A percentile compares a stretch with the other conserved stretches of the same genome.
These are phyloP conservation scores for Penicillium odoratum DNA, from an alignment of 495 filamentous ascomycete species.

Conservation along the genomic window DNA sequence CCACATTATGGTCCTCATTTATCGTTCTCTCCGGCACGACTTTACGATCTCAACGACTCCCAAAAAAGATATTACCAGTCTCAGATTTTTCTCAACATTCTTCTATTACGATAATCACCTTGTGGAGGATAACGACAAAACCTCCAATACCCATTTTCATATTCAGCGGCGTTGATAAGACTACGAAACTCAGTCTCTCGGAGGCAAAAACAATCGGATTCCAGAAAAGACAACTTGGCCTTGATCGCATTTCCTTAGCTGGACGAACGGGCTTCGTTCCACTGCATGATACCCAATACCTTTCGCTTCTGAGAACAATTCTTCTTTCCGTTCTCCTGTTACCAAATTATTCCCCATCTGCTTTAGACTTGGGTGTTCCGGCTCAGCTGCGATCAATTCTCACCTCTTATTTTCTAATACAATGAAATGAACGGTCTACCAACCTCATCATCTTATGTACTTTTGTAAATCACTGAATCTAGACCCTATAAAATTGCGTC, in stretches of 20 bases:
- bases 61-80: conserved; percentile 17
- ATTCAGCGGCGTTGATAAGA: conserved; percentile 13
- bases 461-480: neutral
- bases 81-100: conserved; percentile 6
- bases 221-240: conserved; percentile 9
- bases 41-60: conserved; percentile 25
- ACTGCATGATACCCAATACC: conserved; percentile 25
- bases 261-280: conserved; percentile 19
- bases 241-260: conserved; percentile 13
- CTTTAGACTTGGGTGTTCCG: neutral
- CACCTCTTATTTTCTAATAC: conserved; percentile 5
- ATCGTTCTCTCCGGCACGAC: conserved; percentile 20
- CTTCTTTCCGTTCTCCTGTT: conserved; percentile 3
- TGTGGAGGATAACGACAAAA: conserved; percentile 7
- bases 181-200: neutral
- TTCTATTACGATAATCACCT: conserved; percentile 18
- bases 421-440: neutral
- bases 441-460: neutral
- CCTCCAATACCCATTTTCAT: neutral
- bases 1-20: conserved; percentile 1
- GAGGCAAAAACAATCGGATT: conserved; percentile 1
- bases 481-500: conserved; percentile 2
- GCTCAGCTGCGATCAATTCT: neutral
- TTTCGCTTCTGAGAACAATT: conserved; percentile 11
- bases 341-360: conserved; percentile 8